These are phyloP conservation scores for Mallotus repandus DNA, from an alignment of 441 rosid species.

Conservation along the genomic window DNA sequence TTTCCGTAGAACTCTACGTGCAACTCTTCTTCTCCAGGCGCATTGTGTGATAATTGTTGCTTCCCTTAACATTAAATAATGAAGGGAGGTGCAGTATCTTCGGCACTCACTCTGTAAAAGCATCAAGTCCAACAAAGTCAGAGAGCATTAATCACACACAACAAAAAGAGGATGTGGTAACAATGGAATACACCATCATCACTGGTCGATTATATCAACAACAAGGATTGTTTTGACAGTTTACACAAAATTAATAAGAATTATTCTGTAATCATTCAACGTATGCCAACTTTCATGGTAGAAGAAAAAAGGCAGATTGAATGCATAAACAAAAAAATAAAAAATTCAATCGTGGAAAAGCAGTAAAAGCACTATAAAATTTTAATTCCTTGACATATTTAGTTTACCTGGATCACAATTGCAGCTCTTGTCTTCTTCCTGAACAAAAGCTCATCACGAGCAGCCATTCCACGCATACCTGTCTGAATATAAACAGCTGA, in stretches of 20 bases:
- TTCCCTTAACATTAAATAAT: conserved; percentile 51
- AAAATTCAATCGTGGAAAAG: conserved; percentile 1
- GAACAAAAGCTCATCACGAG: conserved; percentile 47
- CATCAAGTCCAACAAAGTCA: conserved; percentile 16
- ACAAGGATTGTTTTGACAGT: background rate
- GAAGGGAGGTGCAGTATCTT: conserved; percentile 44
- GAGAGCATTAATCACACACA: conserved; percentile 1
- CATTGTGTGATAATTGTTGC: conserved; percentile 69
- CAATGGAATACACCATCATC: background rate
- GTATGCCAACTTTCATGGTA: background rate
- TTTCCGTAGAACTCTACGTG: conserved; percentile 66
- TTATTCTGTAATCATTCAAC: background rate
- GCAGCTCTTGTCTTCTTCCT: conserved; percentile 65
- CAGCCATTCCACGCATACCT: conserved; percentile 75
- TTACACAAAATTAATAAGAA: background rate
- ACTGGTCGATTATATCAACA: background rate
- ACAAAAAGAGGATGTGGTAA: background rate
- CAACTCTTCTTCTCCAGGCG: conserved; percentile 75
- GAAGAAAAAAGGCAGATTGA: background rate
- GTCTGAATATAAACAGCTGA: conserved; percentile 74
- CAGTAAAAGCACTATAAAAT: background rate
- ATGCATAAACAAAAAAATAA: conserved; percentile 8
- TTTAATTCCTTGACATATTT: conserved; percentile 14
- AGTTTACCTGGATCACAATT: conserved; percentile 67
- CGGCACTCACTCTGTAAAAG: conserved; percentile 63